Percentiles rank a stretch among this genome's conserved stretches.
Conservation (phyloP, 768 basidiomycete species). For the Hypsizygus marmoreus region DNA sequence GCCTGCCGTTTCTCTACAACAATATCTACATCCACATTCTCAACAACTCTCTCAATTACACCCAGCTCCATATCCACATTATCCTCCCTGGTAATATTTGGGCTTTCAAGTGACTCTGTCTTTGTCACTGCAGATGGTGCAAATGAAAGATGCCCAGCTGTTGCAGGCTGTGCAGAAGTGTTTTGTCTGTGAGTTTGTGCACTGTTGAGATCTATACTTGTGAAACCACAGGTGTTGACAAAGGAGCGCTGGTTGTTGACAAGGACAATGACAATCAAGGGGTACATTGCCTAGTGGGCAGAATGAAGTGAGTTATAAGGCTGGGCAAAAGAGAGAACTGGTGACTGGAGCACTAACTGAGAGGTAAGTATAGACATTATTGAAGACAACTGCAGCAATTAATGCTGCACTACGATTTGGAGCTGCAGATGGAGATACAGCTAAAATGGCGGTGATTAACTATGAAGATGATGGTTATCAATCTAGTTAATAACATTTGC, state of each 20-base stretch:
- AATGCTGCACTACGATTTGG: background rate
- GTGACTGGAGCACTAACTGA: too few relatives aligned
- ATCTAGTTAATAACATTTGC: background rate
- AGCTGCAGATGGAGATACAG: background rate
- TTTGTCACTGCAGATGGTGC: too few relatives aligned
- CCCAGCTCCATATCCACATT: too few relatives aligned
- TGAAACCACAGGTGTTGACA: conserved; percentile 1
- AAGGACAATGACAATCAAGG: conserved; percentile 10
- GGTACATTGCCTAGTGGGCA: conserved; percentile 15
- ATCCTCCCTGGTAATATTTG: too few relatives aligned
- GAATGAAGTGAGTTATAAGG: background rate
- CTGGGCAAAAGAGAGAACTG: background rate
- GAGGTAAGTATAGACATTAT: conserved; percentile 4
- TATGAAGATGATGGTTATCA: background rate
- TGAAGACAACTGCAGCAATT: conserved; percentile 4
- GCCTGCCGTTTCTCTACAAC: too few relatives aligned
- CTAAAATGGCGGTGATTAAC: conserved; percentile 1
- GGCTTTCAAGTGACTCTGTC: too few relatives aligned
- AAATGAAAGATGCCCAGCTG: too few relatives aligned
- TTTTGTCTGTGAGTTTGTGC: too few relatives aligned
- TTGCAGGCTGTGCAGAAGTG: too few relatives aligned
- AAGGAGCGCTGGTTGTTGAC: conserved; percentile 12
- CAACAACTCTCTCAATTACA: too few relatives aligned
- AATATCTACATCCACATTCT: too few relatives aligned
- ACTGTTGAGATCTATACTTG: too few relatives aligned